Evolutionary conservation across 306 rosid genomes (phyloP).

Genomic region (Carpinus fangiana): DNA sequence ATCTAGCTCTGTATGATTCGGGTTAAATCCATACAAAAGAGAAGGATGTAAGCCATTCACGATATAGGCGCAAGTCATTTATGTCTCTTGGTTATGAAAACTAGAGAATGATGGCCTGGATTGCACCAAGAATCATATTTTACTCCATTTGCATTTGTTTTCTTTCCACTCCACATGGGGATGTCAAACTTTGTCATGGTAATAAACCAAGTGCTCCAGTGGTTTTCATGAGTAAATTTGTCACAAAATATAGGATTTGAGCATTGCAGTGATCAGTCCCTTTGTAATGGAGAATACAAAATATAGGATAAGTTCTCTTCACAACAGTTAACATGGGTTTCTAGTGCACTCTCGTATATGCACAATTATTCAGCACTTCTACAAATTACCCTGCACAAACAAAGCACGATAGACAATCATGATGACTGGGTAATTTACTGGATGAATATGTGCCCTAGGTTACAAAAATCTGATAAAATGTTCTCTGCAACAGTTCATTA

Average conservation of each 20-base stretch:
- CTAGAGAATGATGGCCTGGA: constrained; percentile 10
- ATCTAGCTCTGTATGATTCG: neutral
- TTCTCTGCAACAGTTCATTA: neutral
- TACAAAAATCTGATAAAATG: neutral
- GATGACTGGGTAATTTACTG: neutral
- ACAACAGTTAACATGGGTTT: neutral
- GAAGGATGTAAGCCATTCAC: neutral
- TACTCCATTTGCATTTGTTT: neutral
- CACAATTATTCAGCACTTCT: neutral
- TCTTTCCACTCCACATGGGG: neutral
- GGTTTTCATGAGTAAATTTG: neutral
- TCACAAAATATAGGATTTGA: neutral
- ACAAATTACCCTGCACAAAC: neutral
- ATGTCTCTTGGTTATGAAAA: neutral
- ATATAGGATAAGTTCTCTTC: neutral
- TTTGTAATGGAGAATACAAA: neutral
- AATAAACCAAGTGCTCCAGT: neutral
- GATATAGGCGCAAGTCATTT: neutral
- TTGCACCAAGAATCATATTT: neutral
- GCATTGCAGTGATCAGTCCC: neutral
- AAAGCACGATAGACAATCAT: neutral
- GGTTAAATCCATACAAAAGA: neutral
- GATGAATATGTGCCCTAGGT: neutral
- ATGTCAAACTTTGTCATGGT: neutral
- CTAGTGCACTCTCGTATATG: neutral